These are phyloP conservation scores for Forsythia viridissima DNA, from an alignment of 257 asterid genomes.

Conservation along the genomic window DNA sequence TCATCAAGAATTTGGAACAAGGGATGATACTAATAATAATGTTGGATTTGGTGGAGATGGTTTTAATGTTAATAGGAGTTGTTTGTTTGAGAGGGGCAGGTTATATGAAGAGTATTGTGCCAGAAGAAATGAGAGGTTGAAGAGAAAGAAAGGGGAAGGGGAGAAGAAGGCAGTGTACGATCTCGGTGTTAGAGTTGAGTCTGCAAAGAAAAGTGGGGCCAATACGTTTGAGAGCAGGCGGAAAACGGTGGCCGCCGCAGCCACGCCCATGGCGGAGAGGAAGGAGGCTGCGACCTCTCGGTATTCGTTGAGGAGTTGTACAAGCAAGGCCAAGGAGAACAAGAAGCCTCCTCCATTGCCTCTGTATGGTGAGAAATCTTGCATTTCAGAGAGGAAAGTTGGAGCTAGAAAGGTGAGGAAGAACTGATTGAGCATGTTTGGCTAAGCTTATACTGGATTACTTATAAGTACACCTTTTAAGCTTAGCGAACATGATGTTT, in stretches of 20 bases:
- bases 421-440: constrained; percentile 23
- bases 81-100: constrained; percentile 77
- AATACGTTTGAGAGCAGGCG: constrained; percentile 41
- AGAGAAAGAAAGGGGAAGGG: constrained; percentile 68
- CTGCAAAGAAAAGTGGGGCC: constrained; percentile 43
- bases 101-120: constrained; percentile 78
- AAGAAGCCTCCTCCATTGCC: constrained; percentile 61
- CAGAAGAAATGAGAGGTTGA: constrained; percentile 84
- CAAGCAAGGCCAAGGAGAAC: constrained; percentile 51
- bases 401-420: constrained; percentile 47
- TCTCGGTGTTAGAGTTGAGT: constrained; percentile 84
- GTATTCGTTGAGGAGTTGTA: constrained; percentile 62
- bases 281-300: constrained; percentile 56
- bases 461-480: background rate
- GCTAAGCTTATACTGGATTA: background rate
- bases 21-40: background rate
- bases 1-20: constrained; percentile 52
- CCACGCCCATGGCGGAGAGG: constrained; percentile 44
- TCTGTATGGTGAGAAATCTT: constrained; percentile 43
- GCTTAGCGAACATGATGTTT: background rate
- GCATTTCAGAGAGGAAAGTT: constrained; percentile 46
- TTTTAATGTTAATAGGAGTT: constrained; percentile 36
- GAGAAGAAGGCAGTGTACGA: constrained; percentile 53
- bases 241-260: constrained; percentile 22
- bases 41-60: background rate